Evolutionary conservation across 2,329 filamentous ascomycete species (phyloP).

Genomic region (Fusarium avenaceum): DNA sequence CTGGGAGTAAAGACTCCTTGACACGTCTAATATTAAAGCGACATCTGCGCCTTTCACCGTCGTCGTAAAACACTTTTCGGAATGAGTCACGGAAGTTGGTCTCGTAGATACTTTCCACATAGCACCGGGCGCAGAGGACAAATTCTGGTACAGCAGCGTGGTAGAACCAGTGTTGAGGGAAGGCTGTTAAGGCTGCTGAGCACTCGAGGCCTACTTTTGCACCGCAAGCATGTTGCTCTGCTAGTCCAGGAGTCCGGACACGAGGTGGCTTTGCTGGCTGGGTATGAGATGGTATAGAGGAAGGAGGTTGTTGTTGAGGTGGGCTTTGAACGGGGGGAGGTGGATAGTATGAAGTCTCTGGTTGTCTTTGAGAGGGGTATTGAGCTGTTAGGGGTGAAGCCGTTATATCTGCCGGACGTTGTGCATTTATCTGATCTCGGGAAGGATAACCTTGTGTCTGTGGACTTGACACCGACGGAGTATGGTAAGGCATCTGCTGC

Average conservation of each 20-base stretch:
- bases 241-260: conserved; percentile 30
- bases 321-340: neutral
- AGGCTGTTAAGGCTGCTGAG: conserved; percentile 40
- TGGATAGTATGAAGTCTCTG: neutral
- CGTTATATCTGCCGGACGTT: neutral
- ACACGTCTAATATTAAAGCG: conserved; percentile 53
- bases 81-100: conserved; percentile 51
- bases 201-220: conserved; percentile 48
- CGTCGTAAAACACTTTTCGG: conserved; percentile 28
- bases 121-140: conserved; percentile 56
- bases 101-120: conserved; percentile 54
- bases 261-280: conserved; percentile 22
- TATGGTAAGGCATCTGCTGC: conserved; percentile 6
- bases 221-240: conserved; percentile 30
- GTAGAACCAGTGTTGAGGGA: conserved; percentile 56
- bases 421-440: neutral
- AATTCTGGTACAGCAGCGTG: conserved; percentile 52
- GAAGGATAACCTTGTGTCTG: neutral
- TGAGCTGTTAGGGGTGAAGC: no score
- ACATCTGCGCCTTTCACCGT: conserved; percentile 52
- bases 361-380: neutral
- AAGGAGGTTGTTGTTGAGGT: neutral
- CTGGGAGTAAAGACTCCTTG: conserved; percentile 51
- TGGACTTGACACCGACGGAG: neutral
- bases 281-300: neutral